Conservation (phyloP, 2,329 filamentous ascomycete genomes). For the Pseudogymnoascus sp. region DNA sequence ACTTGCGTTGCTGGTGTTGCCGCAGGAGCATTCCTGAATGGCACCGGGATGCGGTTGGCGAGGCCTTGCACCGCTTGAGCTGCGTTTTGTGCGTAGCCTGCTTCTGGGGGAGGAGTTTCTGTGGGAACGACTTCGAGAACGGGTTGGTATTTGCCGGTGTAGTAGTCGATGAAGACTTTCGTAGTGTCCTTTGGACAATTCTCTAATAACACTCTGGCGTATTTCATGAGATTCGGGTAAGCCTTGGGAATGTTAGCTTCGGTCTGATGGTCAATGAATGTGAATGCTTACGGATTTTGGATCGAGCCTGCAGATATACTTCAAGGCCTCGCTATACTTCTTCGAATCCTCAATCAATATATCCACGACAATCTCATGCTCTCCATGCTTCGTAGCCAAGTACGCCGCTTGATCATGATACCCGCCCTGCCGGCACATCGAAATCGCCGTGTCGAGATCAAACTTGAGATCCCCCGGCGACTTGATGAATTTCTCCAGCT, state of each 20-base stretch:
- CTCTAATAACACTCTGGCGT: slow-evolving; percentile 81
- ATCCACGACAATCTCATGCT: slow-evolving; percentile 88
- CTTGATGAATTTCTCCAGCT: slow-evolving; percentile 94
- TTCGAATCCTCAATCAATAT: slow-evolving; percentile 95
- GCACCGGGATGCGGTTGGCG: slow-evolving; percentile 72
- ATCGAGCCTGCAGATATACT: slow-evolving; percentile 85
- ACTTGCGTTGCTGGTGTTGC: slow-evolving; percentile 45
- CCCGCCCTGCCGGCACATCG: slow-evolving; percentile 93
- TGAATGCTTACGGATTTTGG: slow-evolving; percentile 56
- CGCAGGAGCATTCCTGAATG: slow-evolving; percentile 64
- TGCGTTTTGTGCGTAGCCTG: slow-evolving; percentile 38
- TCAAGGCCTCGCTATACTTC: slow-evolving; percentile 76
- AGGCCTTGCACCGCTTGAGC: slow-evolving; percentile 79
- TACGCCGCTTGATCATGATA: slow-evolving; percentile 97
- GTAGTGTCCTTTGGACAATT: slow-evolving; percentile 79
- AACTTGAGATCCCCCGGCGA: slow-evolving; percentile 92
- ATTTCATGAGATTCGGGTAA: slow-evolving; percentile 88
- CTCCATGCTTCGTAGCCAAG: slow-evolving; percentile 85
- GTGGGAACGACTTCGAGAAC: slow-evolving; percentile 46
- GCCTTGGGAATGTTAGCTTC: slow-evolving; percentile 42
- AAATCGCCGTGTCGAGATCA: slow-evolving; percentile 91
- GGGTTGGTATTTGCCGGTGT: slow-evolving; percentile 74
- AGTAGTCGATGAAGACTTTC: slow-evolving; percentile 87
- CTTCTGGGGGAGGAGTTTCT: slow-evolving; percentile 15
- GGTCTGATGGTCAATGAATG: neutral